Percentiles rank a stretch among this genome's conserved stretches.
Evolutionary conservation across 306 rosid species (phyloP).

Genomic region (Lagenaria siceraria): DNA sequence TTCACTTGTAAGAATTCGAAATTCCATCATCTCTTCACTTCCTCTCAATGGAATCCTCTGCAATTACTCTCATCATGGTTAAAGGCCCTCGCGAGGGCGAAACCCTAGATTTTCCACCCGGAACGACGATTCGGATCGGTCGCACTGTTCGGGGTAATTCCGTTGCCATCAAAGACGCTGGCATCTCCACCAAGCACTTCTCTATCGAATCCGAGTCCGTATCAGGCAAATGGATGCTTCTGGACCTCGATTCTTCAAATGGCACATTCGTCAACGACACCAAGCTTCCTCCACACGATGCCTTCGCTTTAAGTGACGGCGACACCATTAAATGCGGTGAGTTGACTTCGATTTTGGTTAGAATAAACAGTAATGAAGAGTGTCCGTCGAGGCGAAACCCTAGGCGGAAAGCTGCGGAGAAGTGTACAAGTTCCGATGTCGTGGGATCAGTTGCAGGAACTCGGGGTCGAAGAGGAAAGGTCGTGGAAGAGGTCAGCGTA

Average conservation of each 20-base stretch:
- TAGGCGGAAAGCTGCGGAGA: constrained; percentile 22
- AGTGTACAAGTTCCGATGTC: neutral
- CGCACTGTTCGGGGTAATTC: constrained; percentile 56
- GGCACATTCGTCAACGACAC: constrained; percentile 58
- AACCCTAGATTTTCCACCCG: constrained; percentile 34
- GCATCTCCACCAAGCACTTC: constrained; percentile 70
- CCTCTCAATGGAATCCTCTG: constrained; percentile 26
- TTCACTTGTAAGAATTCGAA: neutral
- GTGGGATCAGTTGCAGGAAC: neutral
- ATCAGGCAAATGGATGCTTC: constrained; percentile 40
- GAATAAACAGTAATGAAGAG: constrained; percentile 12
- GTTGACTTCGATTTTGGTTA: constrained; percentile 35
- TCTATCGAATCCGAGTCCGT: constrained; percentile 22
- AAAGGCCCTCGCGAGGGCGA: constrained; percentile 62
- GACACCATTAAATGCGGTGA: constrained; percentile 59
- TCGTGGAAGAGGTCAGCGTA: neutral
- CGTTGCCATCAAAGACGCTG: constrained; percentile 51
- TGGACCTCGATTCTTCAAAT: constrained; percentile 67
- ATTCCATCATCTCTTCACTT: neutral
- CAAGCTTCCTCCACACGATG: constrained; percentile 19
- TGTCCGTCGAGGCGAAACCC: constrained; percentile 29
- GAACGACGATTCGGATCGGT: constrained; percentile 41
- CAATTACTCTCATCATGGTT: constrained; percentile 33
- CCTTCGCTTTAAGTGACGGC: constrained; percentile 29
- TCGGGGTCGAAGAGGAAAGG: constrained; percentile 15